A percentile compares a stretch with the other conserved stretches of the same genome.
phyloP scores from a whole-genome alignment of 2,329 filamentous ascomycete genomes.

The Ophiocordyceps camponoti-rufipedis region DNA sequence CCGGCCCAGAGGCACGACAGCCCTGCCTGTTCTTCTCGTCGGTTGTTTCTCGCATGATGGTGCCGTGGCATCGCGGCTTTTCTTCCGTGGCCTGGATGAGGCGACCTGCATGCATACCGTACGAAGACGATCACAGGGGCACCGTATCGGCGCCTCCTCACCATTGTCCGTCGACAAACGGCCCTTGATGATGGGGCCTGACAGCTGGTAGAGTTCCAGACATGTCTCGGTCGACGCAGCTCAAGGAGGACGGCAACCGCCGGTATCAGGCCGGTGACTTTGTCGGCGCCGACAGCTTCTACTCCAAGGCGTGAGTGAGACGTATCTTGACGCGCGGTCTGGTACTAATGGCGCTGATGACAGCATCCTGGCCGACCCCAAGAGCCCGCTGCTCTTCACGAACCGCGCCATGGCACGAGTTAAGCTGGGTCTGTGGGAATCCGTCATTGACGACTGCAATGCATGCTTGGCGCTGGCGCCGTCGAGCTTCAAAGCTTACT shows the following conservation, averaged over 20 bases:
- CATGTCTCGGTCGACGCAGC: constrained; percentile 18
- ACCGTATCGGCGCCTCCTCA: background rate
- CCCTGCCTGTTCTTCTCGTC: too few species aligned
- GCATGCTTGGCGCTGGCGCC: constrained; percentile 51
- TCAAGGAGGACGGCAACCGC: constrained; percentile 43
- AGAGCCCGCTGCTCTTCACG: constrained; percentile 65
- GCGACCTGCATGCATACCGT: background rate
- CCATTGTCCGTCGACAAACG: background rate
- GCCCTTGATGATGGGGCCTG: background rate
- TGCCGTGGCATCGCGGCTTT: background rate
- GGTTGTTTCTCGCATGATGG: background rate
- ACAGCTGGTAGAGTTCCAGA: background rate
- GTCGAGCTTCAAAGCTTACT: constrained; percentile 60
- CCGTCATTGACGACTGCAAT: constrained; percentile 60
- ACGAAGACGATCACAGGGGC: background rate
- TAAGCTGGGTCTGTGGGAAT: constrained; percentile 54
- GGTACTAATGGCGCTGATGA: background rate
- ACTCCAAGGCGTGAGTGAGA: constrained; percentile 47
- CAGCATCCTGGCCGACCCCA: constrained; percentile 61
- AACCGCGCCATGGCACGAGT: constrained; percentile 76
- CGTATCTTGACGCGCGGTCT: background rate
- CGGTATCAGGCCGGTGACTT: constrained; percentile 50
- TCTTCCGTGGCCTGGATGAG: background rate
- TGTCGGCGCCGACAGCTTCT: constrained; percentile 45
- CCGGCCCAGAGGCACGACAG: too few species aligned